Conservation (phyloP, 2,329 filamentous ascomycete genomes). For the Colletotrichum costaricense region DNA sequence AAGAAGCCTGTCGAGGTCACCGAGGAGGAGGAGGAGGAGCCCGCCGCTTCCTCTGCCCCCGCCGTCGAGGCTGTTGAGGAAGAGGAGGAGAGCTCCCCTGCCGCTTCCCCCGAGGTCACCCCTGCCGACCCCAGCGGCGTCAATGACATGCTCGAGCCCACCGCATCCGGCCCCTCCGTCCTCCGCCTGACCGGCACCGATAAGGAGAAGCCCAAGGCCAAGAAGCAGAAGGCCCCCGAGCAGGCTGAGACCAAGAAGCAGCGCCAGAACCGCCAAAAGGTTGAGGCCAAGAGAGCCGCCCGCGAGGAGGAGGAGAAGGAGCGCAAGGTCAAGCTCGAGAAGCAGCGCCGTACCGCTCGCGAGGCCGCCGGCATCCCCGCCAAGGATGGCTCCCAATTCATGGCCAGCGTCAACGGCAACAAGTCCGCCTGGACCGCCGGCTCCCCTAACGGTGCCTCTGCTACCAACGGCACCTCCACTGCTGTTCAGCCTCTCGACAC, state of each 20-base stretch:
- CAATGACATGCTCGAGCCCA: slow-evolving; percentile 90
- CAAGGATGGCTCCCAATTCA: slow-evolving; percentile 79
- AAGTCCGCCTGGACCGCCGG: slow-evolving; percentile 58
- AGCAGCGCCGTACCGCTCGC: slow-evolving; percentile 84
- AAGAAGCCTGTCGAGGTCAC: slow-evolving; percentile 62
- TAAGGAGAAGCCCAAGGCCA: slow-evolving; percentile 72
- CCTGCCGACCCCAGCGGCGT: slow-evolving; percentile 76
- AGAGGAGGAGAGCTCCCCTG: slow-evolving; percentile 82
- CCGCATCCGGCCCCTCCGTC: slow-evolving; percentile 75
- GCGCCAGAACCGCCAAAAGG: slow-evolving; percentile 91
- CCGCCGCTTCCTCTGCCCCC: slow-evolving; percentile 60
- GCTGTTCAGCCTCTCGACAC: slow-evolving; percentile 68
- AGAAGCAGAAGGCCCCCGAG: slow-evolving; percentile 72
- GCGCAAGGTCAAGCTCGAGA: slow-evolving; percentile 81
- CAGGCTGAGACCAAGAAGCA: slow-evolving; percentile 91
- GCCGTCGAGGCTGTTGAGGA: slow-evolving; percentile 81
- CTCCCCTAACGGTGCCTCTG: slow-evolving; percentile 46
- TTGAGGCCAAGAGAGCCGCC: slow-evolving; percentile 79
- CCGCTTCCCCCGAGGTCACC: slow-evolving; percentile 70
- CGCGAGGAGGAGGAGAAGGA: slow-evolving; percentile 83
- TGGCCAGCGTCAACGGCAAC: slow-evolving; percentile 54
- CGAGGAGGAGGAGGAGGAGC: slow-evolving; percentile 71
- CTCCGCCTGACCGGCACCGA: slow-evolving; percentile 79
- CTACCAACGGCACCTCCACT: slow-evolving; percentile 44
- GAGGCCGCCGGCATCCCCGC: slow-evolving; percentile 85